phyloP scores from a whole-genome alignment of 129 eudicot species.

The Mikania micrantha region DNA sequence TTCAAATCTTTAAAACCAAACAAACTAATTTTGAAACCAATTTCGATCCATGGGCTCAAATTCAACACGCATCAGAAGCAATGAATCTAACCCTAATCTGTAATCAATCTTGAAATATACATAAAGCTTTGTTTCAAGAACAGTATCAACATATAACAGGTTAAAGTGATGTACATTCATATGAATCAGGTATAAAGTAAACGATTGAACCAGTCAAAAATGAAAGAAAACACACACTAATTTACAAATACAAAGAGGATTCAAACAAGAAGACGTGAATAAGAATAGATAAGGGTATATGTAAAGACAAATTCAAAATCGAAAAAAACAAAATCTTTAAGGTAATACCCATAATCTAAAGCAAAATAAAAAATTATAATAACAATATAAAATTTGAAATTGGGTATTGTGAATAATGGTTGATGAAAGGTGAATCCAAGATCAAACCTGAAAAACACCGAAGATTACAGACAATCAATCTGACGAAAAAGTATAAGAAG shows the following conservation, averaged over 20 bases:
- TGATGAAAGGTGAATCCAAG: neutral
- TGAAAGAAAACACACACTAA: too few species aligned
- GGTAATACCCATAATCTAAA: slow-evolving; percentile 18
- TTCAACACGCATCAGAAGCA: neutral
- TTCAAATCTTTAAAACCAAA: neutral
- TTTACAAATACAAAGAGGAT: neutral
- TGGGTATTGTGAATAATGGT: slow-evolving; percentile 14
- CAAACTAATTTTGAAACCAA: neutral
- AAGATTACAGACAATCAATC: slow-evolving; percentile 9
- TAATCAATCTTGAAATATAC: neutral
- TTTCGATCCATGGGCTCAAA: neutral
- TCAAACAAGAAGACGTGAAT: neutral
- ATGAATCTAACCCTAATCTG: slow-evolving; percentile 14
- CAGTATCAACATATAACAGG: too few species aligned
- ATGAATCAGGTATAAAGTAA: too few species aligned
- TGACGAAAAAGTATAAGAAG: neutral
- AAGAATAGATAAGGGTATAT: slow-evolving; percentile 3
- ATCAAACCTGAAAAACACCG: slow-evolving; percentile 12
- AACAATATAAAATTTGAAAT: slow-evolving; percentile 15
- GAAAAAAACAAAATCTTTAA: neutral
- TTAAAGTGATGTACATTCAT: too few species aligned
- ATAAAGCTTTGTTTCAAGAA: slow-evolving; percentile 14
- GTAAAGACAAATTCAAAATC: neutral
- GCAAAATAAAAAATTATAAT: neutral
- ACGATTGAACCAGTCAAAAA: too few species aligned